Percentiles rank a stretch among this genome's conserved stretches.
Conservation (phyloP, 139 green algal genomes). For the Chlamydomonas incerta region DNA sequence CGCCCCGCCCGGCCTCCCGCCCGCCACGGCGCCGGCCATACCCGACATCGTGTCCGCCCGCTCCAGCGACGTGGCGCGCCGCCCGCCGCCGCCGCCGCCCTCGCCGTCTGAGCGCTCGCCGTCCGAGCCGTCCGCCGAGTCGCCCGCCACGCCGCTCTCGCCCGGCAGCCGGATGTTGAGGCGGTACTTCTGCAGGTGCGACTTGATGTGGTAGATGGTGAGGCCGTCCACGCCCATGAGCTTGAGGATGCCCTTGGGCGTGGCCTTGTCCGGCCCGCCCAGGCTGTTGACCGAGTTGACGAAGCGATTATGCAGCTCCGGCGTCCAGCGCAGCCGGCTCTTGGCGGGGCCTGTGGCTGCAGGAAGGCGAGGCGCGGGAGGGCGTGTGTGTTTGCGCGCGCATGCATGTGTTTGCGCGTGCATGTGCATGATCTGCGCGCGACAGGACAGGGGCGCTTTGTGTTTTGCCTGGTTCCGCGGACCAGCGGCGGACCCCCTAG, state of each 20-base stretch:
- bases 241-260: conserved; percentile 78
- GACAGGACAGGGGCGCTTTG: too few species aligned
- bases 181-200: conserved; percentile 92
- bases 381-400: background rate
- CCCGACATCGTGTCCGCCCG: conserved; percentile 15
- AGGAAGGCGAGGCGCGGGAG: background rate
- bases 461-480: too few species aligned
- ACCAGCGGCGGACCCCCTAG: too few species aligned
- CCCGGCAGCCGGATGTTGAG: conserved; percentile 83
- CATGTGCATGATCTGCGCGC: too few species aligned
- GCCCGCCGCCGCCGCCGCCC: background rate
- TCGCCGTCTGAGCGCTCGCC: conserved; percentile 6
- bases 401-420: too few species aligned
- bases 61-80: conserved; percentile 5
- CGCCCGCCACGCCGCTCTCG: conserved; percentile 31
- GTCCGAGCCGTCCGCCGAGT: conserved; percentile 3
- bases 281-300: conserved; percentile 62
- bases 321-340: conserved; percentile 73
- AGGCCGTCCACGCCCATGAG: conserved; percentile 76
- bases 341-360: conserved; percentile 38
- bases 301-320: conserved; percentile 70
- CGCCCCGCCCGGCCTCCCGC: background rate
- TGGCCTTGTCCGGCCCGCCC: conserved; percentile 71
- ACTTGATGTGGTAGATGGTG: conserved; percentile 96
- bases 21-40: background rate